Conservation (phyloP, 2,329 filamentous ascomycete species). For the Xylaria sp. region DNA sequence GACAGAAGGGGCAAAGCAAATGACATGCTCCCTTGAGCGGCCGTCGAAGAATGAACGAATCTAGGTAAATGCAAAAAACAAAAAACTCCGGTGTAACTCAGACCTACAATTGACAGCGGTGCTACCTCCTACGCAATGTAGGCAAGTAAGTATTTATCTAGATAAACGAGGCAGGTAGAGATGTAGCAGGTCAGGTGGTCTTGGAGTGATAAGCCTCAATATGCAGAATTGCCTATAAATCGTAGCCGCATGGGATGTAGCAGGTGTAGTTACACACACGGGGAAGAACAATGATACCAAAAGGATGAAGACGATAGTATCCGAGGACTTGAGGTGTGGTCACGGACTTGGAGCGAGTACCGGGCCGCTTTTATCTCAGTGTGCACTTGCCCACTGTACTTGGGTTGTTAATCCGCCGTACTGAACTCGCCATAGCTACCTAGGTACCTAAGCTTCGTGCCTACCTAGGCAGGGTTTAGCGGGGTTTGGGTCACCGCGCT, state of each 20-base stretch:
- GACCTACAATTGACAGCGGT: constrained; percentile 5
- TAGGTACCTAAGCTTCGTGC: not conserved
- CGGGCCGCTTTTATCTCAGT: not conserved
- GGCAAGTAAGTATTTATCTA: not conserved
- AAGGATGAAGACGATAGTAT: no score
- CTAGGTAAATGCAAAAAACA: not conserved
- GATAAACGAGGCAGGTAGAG: not conserved
- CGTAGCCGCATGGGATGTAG: not conserved
- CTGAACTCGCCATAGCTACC: not conserved
- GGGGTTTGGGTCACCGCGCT: constrained; percentile 2
- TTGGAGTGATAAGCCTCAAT: not conserved
- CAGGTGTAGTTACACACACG: no score
- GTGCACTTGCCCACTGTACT: not conserved
- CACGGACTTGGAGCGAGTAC: not conserved
- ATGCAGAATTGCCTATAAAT: not conserved
- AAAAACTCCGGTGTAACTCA: not conserved
- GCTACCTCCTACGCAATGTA: not conserved
- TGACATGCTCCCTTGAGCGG: not conserved
- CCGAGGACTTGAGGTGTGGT: no score
- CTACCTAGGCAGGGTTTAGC: constrained; percentile 7
- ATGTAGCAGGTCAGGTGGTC: no score
- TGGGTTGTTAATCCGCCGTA: not conserved
- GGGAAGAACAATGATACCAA: no score
- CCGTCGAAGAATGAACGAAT: not conserved
- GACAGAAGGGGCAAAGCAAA: not conserved